phyloP scores from a whole-genome alignment of 495 filamentous ascomycete genomes.

The Beverwykella pulmonaria region DNA sequence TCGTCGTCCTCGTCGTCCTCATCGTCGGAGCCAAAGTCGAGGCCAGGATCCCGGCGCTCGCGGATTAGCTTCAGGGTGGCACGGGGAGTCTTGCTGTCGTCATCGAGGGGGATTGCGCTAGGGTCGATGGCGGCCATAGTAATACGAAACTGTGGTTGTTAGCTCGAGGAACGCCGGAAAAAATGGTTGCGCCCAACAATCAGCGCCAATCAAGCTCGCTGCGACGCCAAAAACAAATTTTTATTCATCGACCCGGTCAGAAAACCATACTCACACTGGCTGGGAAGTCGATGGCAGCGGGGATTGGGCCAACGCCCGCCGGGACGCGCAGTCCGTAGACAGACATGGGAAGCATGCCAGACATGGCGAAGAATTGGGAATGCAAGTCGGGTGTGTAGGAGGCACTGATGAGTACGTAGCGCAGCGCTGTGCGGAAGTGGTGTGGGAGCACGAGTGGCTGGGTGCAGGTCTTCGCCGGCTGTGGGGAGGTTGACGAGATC shows the following conservation, averaged over 20 bases:
- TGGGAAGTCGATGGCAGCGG: conserved; percentile 72
- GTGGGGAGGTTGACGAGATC: not conserved
- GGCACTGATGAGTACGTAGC: not conserved
- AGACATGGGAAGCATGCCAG: conserved; percentile 68
- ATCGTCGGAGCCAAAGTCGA: conserved; percentile 50
- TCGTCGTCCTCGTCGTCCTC: conserved; percentile 62
- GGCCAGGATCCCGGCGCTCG: conserved; percentile 51
- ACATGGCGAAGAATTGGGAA: conserved; percentile 26
- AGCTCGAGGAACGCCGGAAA: conserved; percentile 18
- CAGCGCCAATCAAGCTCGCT: not conserved
- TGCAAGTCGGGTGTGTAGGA: not conserved
- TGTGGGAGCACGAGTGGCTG: conserved; percentile 2
- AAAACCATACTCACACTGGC: conserved; percentile 72
- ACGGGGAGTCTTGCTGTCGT: conserved; percentile 64
- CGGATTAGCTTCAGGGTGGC: conserved; percentile 91
- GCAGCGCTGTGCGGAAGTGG: not conserved
- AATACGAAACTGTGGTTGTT: conserved; percentile 75
- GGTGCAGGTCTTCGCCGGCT: not conserved
- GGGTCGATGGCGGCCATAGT: conserved; percentile 99
- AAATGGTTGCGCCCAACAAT: not conserved
- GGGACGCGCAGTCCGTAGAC: conserved; percentile 90
- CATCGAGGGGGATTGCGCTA: conserved; percentile 64
- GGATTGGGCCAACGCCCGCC: conserved; percentile 72
- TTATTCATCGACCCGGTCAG: not conserved
- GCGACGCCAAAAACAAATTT: too few species aligned